Evolutionary conservation across 116 monocot genomes (phyloP).

Genomic region (Cymodocea nodosa): DNA sequence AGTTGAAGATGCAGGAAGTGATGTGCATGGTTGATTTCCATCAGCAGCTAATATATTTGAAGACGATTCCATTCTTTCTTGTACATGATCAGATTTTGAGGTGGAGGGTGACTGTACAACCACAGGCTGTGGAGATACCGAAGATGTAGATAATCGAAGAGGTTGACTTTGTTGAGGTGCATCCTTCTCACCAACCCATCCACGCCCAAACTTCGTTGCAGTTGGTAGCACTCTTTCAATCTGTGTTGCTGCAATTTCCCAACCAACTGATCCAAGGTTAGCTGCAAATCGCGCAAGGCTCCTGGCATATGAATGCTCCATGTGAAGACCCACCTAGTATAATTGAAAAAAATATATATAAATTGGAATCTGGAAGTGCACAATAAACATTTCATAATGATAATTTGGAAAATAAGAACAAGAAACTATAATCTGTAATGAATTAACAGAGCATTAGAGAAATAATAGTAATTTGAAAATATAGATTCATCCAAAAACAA

Average conservation of each 20-base stretch:
- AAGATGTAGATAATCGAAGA: slow-evolving; percentile 9
- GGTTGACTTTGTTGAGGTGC: slow-evolving; percentile 18
- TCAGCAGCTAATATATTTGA: not conserved
- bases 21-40: not conserved
- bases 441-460: not conserved
- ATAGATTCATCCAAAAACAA: too few species aligned
- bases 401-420: not conserved
- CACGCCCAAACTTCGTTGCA: slow-evolving; percentile 63
- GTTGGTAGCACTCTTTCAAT: slow-evolving; percentile 48
- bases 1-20: slow-evolving; percentile 4
- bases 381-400: not conserved
- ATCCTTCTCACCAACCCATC: slow-evolving; percentile 68
- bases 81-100: slow-evolving; percentile 5
- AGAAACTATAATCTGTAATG: not conserved
- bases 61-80: slow-evolving; percentile 10
- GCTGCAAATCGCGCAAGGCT: slow-evolving; percentile 72
- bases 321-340: slow-evolving; percentile 41
- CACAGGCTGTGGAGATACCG: slow-evolving; percentile 4
- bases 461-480: too few species aligned
- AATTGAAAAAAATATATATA: not conserved
- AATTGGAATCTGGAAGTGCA: not conserved
- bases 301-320: slow-evolving; percentile 63
- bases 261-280: slow-evolving; percentile 53
- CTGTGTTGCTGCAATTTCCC: slow-evolving; percentile 52
- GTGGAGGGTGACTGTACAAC: slow-evolving; percentile 5